These are phyloP conservation scores for Plicaturopsis crispa DNA, from an alignment of 768 basidiomycete species.

Conservation along the genomic window DNA sequence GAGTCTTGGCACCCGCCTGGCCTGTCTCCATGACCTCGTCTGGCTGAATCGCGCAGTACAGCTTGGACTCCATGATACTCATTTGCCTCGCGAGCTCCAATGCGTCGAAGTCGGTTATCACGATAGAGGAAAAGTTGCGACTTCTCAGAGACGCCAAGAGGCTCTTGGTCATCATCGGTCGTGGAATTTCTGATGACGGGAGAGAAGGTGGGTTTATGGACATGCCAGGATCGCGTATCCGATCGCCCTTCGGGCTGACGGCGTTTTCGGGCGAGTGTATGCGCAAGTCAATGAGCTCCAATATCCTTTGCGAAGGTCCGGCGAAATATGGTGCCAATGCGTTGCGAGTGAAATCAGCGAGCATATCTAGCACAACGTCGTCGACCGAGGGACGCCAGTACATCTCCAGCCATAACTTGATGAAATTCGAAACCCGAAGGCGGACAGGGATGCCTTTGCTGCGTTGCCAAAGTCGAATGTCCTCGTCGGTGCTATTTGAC, in stretches of 20 bases:
- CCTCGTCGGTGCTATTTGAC: slow-evolving; percentile 43
- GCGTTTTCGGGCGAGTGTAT: slow-evolving; percentile 36
- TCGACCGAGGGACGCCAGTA: slow-evolving; percentile 84
- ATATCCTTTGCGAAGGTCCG: slow-evolving; percentile 62
- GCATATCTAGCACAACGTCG: slow-evolving; percentile 46
- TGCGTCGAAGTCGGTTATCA: slow-evolving; percentile 87
- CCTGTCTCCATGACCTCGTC: slow-evolving; percentile 87
- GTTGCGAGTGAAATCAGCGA: slow-evolving; percentile 56
- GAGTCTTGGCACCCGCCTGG: slow-evolving; percentile 56
- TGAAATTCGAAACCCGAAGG: slow-evolving; percentile 83
- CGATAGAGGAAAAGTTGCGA: slow-evolving; percentile 53
- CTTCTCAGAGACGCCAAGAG: slow-evolving; percentile 62
- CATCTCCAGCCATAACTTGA: slow-evolving; percentile 90
- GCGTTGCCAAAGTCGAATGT: slow-evolving; percentile 73
- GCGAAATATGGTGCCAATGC: slow-evolving; percentile 58
- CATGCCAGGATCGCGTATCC: slow-evolving; percentile 70
- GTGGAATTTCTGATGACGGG: slow-evolving; percentile 63
- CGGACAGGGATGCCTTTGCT: slow-evolving; percentile 86
- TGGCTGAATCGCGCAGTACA: slow-evolving; percentile 81
- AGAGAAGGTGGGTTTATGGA: slow-evolving; percentile 55
- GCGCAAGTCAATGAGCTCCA: slow-evolving; percentile 57
- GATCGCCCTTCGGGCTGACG: slow-evolving; percentile 52
- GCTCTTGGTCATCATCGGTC: slow-evolving; percentile 79
- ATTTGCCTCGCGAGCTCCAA: slow-evolving; percentile 90
- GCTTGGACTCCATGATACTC: slow-evolving; percentile 85